These are phyloP conservation scores for Termitomyces sp. DNA, from an alignment of 768 basidiomycete species.

Conservation along the genomic window DNA sequence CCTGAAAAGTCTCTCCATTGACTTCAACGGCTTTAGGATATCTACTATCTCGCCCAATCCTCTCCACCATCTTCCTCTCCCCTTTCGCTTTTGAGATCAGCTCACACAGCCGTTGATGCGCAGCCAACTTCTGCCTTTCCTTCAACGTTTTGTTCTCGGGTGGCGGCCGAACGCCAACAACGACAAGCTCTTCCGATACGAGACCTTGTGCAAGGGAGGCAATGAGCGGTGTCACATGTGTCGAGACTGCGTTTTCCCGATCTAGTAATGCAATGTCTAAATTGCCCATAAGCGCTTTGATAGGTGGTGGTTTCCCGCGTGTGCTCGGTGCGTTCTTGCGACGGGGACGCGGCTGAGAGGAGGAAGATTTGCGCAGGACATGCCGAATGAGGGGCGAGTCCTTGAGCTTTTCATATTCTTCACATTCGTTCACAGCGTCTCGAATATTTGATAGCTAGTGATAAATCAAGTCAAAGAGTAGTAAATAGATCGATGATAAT, in stretches of 20 bases:
- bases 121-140: constrained; percentile 25
- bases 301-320: constrained; percentile 17
- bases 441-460: constrained; percentile 29
- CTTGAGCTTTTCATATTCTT: constrained; percentile 21
- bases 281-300: constrained; percentile 35
- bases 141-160: constrained; percentile 25
- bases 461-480: constrained; percentile 6
- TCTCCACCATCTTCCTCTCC: constrained; percentile 27
- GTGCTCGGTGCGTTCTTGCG: constrained; percentile 6
- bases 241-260: constrained; percentile 50
- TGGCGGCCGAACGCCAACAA: constrained; percentile 48
- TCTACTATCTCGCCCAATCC: constrained; percentile 30
- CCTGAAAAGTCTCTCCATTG: constrained; percentile 43
- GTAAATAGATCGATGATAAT: neutral
- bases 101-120: constrained; percentile 25
- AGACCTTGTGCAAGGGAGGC: constrained; percentile 46
- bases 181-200: constrained; percentile 52
- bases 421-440: constrained; percentile 26
- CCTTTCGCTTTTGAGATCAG: constrained; percentile 26
- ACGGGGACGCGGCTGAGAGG: constrained; percentile 9
- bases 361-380: constrained; percentile 22
- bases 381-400: constrained; percentile 25
- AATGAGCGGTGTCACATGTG: constrained; percentile 65
- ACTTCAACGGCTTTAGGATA: constrained; percentile 41
- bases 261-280: constrained; percentile 58